Conservation (phyloP, 2,329 filamentous ascomycete species). For the Clonostachys rosea region DNA sequence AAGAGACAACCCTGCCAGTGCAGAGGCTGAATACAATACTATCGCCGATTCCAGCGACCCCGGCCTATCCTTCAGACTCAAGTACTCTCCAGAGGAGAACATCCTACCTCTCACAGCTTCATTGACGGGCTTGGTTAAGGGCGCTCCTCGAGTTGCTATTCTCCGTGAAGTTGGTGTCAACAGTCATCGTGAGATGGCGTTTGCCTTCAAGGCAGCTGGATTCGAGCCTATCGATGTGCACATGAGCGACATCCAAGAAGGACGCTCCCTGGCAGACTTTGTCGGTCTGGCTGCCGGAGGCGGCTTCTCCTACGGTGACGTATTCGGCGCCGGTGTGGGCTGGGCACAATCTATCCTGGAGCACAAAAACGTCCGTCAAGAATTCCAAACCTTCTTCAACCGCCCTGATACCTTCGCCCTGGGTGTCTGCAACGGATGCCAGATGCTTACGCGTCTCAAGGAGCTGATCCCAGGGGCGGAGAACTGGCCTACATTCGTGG, state of each 20-base stretch:
- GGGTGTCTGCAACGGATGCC: constrained; percentile 96
- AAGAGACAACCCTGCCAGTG: constrained; percentile 82
- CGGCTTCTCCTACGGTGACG: constrained; percentile 90
- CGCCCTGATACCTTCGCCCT: constrained; percentile 86
- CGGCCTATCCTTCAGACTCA: constrained; percentile 79
- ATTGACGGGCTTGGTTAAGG: constrained; percentile 47
- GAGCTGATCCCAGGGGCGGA: constrained; percentile 80
- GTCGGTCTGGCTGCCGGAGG: constrained; percentile 90
- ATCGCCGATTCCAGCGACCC: constrained; percentile 74
- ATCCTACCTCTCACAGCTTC: constrained; percentile 56
- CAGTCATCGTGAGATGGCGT: constrained; percentile 95
- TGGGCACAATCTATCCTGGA: constrained; percentile 94
- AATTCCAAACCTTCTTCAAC: constrained; percentile 83
- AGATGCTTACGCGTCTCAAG: constrained; percentile 79
- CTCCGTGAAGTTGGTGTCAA: constrained; percentile 95
- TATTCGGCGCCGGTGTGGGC: constrained; percentile 85
- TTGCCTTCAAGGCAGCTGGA: constrained; percentile 85
- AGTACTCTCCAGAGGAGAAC: constrained; percentile 73
- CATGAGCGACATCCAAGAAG: constrained; percentile 88
- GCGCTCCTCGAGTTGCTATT: constrained; percentile 75
- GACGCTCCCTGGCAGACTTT: constrained; percentile 77
- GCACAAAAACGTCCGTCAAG: constrained; percentile 68
- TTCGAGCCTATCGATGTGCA: constrained; percentile 92
- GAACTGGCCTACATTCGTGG: constrained; percentile 81
- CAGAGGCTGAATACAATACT: constrained; percentile 74